phyloP scores from a whole-genome alignment of 2,329 filamentous ascomycete species.

The Alternaria metachromatica region DNA sequence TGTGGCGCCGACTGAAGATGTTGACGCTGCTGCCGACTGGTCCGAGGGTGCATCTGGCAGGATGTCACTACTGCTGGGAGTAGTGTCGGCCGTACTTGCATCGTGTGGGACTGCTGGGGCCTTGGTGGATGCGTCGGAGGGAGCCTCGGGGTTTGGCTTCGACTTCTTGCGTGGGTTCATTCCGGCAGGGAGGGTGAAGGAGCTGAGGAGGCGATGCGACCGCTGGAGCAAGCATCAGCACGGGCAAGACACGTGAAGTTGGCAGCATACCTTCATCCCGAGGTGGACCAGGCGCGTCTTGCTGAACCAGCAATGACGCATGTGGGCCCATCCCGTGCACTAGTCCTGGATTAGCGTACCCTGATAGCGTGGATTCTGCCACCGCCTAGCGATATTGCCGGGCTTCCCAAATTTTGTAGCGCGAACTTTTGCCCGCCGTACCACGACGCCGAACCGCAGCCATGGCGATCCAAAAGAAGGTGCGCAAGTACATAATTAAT shows the following conservation, averaged over 20 bases:
- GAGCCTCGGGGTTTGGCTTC: conserved; percentile 47
- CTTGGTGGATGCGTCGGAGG: conserved; percentile 17
- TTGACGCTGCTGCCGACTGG: conserved; percentile 19
- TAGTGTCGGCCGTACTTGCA: conserved; percentile 13
- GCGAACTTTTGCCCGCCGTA: conserved; percentile 24
- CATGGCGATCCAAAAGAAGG: conserved; percentile 98
- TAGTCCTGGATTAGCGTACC: conserved; percentile 10
- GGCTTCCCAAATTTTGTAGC: conserved; percentile 26
- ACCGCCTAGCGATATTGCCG: conserved; percentile 19
- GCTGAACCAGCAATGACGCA: conserved; percentile 25
- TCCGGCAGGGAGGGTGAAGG: conserved; percentile 19
- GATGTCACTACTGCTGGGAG: conserved; percentile 23
- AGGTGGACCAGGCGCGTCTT: conserved; percentile 16
- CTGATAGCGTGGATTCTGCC: conserved; percentile 22
- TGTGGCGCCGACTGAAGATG: conserved; percentile 17
- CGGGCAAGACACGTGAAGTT: conserved; percentile 13
- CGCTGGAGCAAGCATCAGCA: conserved; percentile 22
- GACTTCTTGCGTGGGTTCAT: conserved; percentile 53
- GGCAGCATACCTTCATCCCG: conserved; percentile 26
- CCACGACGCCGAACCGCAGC: conserved; percentile 31
- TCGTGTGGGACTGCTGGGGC: conserved; percentile 17
- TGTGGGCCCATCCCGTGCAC: conserved; percentile 16
- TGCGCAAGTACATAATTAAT: conserved; percentile 6
- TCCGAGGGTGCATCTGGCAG: conserved; percentile 22
- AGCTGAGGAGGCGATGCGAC: conserved; percentile 21